These are phyloP conservation scores for Calamus simplicifolius DNA, from an alignment of 176 grass and related monocot genomes.

Conservation along the genomic window DNA sequence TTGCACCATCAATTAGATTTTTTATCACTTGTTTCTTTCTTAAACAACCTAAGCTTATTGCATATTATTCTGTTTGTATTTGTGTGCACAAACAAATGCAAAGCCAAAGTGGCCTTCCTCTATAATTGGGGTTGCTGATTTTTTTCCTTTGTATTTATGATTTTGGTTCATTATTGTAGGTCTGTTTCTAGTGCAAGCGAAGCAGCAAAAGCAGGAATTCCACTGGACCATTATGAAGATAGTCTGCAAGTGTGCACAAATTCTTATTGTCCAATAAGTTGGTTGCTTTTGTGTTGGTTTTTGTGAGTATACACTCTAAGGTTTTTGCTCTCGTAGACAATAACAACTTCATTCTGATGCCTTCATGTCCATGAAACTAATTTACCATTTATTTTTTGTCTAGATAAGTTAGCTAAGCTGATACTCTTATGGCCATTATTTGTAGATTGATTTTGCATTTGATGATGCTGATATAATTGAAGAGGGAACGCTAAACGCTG, in stretches of 20 bases:
- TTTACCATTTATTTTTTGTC: too few relatives aligned
- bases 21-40: too few relatives aligned
- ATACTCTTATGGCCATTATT: conserved; percentile 24
- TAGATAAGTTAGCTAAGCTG: not conserved
- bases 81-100: too few relatives aligned
- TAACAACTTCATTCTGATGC: not conserved
- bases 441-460: conserved; percentile 93
- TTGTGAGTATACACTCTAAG: conserved; percentile 9
- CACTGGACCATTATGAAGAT: conserved; percentile 35
- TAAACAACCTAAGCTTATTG: too few relatives aligned
- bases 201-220: conserved; percentile 64
- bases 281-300: conserved; percentile 19
- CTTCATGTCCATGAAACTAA: too few relatives aligned
- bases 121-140: too few relatives aligned
- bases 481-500: conserved; percentile 49
- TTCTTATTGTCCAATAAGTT: conserved; percentile 21
- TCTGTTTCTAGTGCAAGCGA: conserved; percentile 64
- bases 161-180: conserved; percentile 45
- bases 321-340: not conserved
- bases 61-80: too few relatives aligned
- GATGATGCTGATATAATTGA: conserved; percentile 72
- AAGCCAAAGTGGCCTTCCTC: too few relatives aligned
- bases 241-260: conserved; percentile 31
- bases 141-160: not conserved
- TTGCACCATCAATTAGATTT: too few relatives aligned